phyloP scores from a whole-genome alignment of 2,329 filamentous ascomycete genomes.

The Massarina eburnea region DNA sequence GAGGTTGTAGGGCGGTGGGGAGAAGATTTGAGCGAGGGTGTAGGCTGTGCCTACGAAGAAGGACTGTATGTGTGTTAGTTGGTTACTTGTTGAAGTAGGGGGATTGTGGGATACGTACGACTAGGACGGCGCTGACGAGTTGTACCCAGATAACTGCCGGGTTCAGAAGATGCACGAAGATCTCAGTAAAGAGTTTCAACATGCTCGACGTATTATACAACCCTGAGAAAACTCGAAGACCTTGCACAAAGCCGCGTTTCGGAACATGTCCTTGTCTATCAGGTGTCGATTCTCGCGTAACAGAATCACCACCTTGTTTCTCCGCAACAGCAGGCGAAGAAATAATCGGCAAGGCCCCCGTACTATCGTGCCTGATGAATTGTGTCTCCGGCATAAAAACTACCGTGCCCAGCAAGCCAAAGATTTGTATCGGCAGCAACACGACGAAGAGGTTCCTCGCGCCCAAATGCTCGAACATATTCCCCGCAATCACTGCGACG shows the following conservation, averaged over 20 bases:
- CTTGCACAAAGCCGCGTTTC: constrained; percentile 17
- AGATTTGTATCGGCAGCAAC: constrained; percentile 30
- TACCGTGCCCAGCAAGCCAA: constrained; percentile 22
- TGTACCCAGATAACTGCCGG: constrained; percentile 24
- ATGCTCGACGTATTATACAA: constrained; percentile 13
- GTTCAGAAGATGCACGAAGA: constrained; percentile 23
- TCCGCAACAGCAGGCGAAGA: not conserved
- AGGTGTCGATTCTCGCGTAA: constrained; percentile 1
- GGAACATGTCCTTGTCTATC: not conserved
- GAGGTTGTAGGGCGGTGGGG: constrained; percentile 23
- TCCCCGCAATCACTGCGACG: constrained; percentile 32
- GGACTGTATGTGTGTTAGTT: constrained; percentile 7
- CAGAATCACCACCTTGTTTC: not conserved
- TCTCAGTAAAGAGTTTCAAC: constrained; percentile 18
- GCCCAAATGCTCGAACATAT: constrained; percentile 29
- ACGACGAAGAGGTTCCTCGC: constrained; percentile 33
- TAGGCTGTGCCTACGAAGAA: constrained; percentile 29
- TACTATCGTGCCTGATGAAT: constrained; percentile 10
- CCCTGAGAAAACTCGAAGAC: constrained; percentile 15
- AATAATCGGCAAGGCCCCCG: not conserved
- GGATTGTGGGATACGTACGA: constrained; percentile 13
- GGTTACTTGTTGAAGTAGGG: not conserved
- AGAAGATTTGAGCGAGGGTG: constrained; percentile 25
- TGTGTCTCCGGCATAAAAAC: constrained; percentile 35
- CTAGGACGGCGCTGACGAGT: constrained; percentile 19